Evolutionary conservation across 768 basidiomycete genomes (phyloP).

Genomic region (Serendipita sp.): DNA sequence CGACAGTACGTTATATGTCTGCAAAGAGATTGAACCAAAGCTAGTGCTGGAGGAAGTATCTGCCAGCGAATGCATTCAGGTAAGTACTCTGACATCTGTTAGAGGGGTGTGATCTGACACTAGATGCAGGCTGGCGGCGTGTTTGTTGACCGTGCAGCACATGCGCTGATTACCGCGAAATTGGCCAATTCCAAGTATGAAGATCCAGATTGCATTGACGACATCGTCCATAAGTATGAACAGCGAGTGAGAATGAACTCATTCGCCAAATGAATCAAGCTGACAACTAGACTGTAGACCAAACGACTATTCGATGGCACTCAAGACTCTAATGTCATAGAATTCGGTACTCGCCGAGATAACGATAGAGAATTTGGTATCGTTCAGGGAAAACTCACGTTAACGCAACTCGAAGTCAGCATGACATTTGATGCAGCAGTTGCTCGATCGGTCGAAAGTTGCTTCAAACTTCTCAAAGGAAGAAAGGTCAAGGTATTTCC

Average conservation of each 20-base stretch:
- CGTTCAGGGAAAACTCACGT: background rate
- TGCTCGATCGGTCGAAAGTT: background rate
- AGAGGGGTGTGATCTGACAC: background rate
- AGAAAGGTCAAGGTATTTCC: background rate
- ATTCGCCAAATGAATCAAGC: background rate
- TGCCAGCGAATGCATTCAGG: constrained; percentile 10
- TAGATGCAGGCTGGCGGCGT: background rate
- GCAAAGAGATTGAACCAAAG: background rate
- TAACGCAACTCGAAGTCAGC: background rate
- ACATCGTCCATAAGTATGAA: background rate
- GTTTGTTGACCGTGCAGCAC: constrained; percentile 3
- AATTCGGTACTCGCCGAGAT: constrained; percentile 5
- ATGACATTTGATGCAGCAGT: background rate
- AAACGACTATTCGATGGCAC: constrained; percentile 8
- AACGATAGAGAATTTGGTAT: constrained; percentile 7
- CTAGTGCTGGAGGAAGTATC: constrained; percentile 7
- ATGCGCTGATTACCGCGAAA: background rate
- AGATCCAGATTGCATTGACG: background rate
- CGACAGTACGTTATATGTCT: constrained; percentile 5
- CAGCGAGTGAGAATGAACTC: background rate
- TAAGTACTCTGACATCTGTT: background rate
- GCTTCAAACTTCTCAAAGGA: background rate
- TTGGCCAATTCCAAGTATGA: constrained; percentile 2
- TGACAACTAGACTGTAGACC: background rate
- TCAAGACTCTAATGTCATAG: background rate